phyloP scores from a whole-genome alignment of 2,329 filamentous ascomycete genomes.

The Talaromyces sp. region DNA sequence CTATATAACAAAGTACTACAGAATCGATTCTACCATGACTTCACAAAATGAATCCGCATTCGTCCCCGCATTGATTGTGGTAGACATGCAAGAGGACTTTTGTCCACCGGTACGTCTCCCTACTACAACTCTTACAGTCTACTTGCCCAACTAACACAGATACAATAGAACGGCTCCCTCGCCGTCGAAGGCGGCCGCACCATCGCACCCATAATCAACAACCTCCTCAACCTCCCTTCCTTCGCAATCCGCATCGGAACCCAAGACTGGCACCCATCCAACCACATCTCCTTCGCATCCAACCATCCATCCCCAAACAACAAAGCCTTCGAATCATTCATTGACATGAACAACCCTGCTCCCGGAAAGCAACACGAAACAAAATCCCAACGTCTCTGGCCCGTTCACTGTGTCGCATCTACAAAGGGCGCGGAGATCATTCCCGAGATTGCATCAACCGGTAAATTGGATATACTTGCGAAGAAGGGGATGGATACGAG shows the following conservation, averaged over 20 bases:
- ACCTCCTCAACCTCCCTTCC: slow-evolving; percentile 63
- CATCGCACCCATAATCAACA: slow-evolving; percentile 70
- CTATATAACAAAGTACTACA: neutral
- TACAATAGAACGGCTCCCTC: slow-evolving; percentile 71
- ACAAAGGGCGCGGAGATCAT: slow-evolving; percentile 72
- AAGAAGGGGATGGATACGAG: slow-evolving; percentile 73
- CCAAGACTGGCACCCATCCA: slow-evolving; percentile 82
- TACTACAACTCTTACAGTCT: neutral
- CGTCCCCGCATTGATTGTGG: slow-evolving; percentile 65
- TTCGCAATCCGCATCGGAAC: slow-evolving; percentile 78
- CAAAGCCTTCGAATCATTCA: slow-evolving; percentile 64
- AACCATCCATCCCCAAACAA: slow-evolving; percentile 68
- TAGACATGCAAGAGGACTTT: slow-evolving; percentile 94
- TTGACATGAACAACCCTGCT: slow-evolving; percentile 56
- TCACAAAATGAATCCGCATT: slow-evolving; percentile 28
- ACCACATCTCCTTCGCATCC: slow-evolving; percentile 84
- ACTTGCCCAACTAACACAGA: neutral
- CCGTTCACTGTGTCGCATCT: slow-evolving; percentile 78
- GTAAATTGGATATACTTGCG: slow-evolving; percentile 63
- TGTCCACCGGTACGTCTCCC: slow-evolving; percentile 73
- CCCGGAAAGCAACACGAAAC: slow-evolving; percentile 57
- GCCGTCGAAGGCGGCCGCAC: slow-evolving; percentile 72
- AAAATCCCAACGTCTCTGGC: slow-evolving; percentile 76
- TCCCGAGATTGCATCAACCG: slow-evolving; percentile 61
- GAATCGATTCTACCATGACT: neutral